Evolutionary conservation across 768 basidiomycete species (phyloP), one percentile per base, ranked within the genome.

Genomic region (Termitomyces sp.): DNA sequence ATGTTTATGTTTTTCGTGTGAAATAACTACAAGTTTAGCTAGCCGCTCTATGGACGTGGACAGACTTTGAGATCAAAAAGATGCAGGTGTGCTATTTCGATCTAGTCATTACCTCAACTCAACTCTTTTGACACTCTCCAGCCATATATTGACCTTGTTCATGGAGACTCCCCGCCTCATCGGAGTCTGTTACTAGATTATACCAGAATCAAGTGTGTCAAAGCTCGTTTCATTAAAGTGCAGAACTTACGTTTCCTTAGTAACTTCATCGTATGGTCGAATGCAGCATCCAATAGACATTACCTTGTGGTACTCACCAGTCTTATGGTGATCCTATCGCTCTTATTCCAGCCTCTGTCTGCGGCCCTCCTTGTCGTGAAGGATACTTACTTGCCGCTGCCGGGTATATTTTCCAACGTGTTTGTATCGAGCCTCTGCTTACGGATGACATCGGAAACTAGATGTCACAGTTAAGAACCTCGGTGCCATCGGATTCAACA

Each of bases 131-230:
- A 46, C 16, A 52, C 55, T 10, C 41, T 47, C 5, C 44, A 83
- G 80, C 83, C 83, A 7, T 85, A 84, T 64, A 77, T 85, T 26
- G 82, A 83, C 60, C 78, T 84, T 12, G 79, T 81, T 3, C 79
- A 80, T 50, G 83, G 83, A 1, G 76, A 83, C 58, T 77, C 82
- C 1, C 79, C 81, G 0, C 76, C 83, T 7, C 72, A 82, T 56
- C 75, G 77, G 8, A 81, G 81, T 68, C 68, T 84, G 14, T 68
- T 85, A 13, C 67, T 85, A 35, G 83, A 85, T 66, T 84, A 85
- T 58, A 82, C 82, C 0, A 75, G 80, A 23, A 71, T 71, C n/a
- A 82, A 79, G 81, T 81, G 54, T 12, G 72, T 55, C 20, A 26
- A 44, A 52, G 55, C 52, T 40, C 40, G 12, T 26, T 20, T 51